Percentiles rank a stretch among this genome's conserved stretches.
These are phyloP conservation scores for Eucalyptus caleyi DNA, from an alignment of 345 rosid genomes.

Conservation along the genomic window DNA sequence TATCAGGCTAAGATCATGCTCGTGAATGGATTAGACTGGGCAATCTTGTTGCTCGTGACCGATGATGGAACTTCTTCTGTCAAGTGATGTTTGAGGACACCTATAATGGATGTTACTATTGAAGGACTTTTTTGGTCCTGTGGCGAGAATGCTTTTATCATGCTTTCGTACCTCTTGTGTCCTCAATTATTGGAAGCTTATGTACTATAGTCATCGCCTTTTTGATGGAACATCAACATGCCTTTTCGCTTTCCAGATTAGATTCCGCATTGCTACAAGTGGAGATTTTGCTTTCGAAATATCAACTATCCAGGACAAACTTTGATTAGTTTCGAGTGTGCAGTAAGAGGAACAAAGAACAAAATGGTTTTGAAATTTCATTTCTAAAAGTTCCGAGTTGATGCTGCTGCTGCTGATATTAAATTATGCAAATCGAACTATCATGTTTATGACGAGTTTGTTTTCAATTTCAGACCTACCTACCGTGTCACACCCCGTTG, in stretches of 20 bases:
- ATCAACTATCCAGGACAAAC: background rate
- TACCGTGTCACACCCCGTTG: slow-evolving; percentile 76
- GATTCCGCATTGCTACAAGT: background rate
- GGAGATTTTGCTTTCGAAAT: background rate
- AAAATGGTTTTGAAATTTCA: background rate
- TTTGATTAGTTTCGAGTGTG: background rate
- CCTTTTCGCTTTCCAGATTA: background rate
- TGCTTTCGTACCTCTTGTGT: background rate
- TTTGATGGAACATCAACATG: background rate
- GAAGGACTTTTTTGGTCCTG: background rate
- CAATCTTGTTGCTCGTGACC: background rate
- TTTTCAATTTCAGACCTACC: slow-evolving; percentile 41
- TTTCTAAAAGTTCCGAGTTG: background rate
- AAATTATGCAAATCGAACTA: background rate
- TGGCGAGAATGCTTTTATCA: background rate
- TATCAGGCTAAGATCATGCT: background rate
- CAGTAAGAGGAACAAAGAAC: background rate
- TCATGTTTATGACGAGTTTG: background rate
- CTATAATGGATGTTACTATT: background rate
- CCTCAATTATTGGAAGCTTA: background rate
- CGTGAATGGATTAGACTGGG: background rate
- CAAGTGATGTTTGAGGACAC: background rate
- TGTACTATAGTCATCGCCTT: background rate
- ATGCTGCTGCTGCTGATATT: background rate
- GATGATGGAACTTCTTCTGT: background rate